Base-by-base conservation (phyloP, 2,329 filamentous ascomycete genomes). In the Curvularia sp. region DNA sequence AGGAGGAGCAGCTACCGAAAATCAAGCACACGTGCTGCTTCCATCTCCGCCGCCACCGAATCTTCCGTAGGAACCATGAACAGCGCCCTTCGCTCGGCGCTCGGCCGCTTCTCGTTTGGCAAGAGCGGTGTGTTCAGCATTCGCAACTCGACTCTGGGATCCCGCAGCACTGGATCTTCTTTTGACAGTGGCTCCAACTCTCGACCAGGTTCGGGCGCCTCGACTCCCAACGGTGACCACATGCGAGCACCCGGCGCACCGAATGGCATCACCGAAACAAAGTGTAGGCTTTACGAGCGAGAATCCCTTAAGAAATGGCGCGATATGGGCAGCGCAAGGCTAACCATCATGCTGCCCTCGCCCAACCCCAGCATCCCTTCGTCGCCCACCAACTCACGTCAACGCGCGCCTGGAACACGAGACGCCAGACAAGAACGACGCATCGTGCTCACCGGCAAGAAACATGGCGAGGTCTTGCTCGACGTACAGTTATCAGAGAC, bases 401-500 rank as follows among this genome's bases (percentile, higher is more conserved):
- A 73, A 57, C 69, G 70, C 54, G 74, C 68, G 5, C 77, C 78
- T 5, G 77, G 77, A 7, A 70, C 71, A 22, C 75, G 78, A 15
- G 61, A 77, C 57, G 68, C 67, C 77, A 63, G 82, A 80, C 90
- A 72, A 63, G 91, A 96, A 79, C 97, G 97, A 80, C 88, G 94
- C 8, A 87, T 99, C 58, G 82, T 96, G 15, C 88, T 97, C 24
- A 86, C 85, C 4, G 88, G 87, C 5, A 89, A 92, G 70, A 88
- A 87, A 1, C 86, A 87, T 62, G 85, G 86, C 22, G 82, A 88
- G 60, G 83, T 89, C 1, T 77, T 96, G 35, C 83, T 97, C 0
- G 94, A 98, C 75, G 92, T 91, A 1, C 93, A 93, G 48, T 82
- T 97, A 1, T 90, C 90, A 10, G 92, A 93, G 73, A 90, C 87